Base-by-base conservation (phyloP, 345 rosid genomes). In the Rhodamnia argentea region DNA sequence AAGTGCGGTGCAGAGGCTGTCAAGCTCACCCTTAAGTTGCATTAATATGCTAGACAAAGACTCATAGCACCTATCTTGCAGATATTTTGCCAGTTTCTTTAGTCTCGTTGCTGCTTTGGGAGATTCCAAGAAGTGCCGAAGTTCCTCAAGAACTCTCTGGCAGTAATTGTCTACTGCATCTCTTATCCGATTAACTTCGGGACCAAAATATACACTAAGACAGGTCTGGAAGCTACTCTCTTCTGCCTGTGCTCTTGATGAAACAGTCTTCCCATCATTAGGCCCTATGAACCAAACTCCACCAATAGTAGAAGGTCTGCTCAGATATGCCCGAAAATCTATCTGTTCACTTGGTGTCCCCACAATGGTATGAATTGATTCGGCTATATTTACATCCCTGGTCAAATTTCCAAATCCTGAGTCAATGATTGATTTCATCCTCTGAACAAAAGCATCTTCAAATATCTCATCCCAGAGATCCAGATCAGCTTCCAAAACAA, bases 391-490 rank as follows among this genome's bases (percentile, higher is more conserved):
- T 85, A 96, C 89, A 42, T 88, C 92, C 89, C 84, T 90, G 1
- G 90, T 90, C 91, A 97, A 88, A 89, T 93, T 91, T 86, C 91
- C 92, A 89, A 95, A 97, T 85, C 94, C 91, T 15, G 93, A 92
- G 87, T 90, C 89, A 76, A 97, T 90, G 87, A 97, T 91, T 27
- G 89, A 84, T 91, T 94, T 96, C 98, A 96, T 97, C 91, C 99
- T 94, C 86, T 89, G 88, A 86, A 94, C 93, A 90, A 97, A 97
- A 14, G 99, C 98, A 92, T 93, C 93, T 90, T 97, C 99, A 86
- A 97, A 97, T 85, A 96, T 95, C 93, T 96, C 99, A 92, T 96
- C 95, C 99, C 99, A 96, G 85, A 96, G 94, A 90, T 97, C 97
- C 40, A 93, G 94, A 89, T 95, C 96, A 82, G 93, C 99, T 85